Evolutionary conservation across 495 filamentous ascomycete species (phyloP), one percentile per base, ranked within the genome.

Genomic region (Penicillium simplicissimum): DNA sequence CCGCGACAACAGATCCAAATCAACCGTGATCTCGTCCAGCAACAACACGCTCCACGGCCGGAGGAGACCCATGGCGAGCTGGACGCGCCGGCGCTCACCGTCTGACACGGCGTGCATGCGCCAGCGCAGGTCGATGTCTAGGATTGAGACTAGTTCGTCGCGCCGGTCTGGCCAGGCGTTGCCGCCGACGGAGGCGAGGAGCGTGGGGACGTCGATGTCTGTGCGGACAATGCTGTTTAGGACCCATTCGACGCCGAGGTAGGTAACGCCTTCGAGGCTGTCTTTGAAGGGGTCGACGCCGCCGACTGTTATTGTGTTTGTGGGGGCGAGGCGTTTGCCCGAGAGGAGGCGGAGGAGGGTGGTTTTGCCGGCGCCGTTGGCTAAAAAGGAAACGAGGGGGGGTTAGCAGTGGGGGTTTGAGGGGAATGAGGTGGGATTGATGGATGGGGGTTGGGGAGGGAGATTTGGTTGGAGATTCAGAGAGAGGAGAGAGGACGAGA

Each of bases 351-450:
- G 93, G 45, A 99, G 89, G 35, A 99, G 87, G 3, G 95, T 98
- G 21, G 96, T 98, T 72, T 99, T 99, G 43, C 95, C 95, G 17
- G 96, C 94, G 68, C 95, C 95, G 75, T 99, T 99, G 59, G 96
- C 88, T 91, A 66, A 4, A 31, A 6, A 7, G 28, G 6, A 31
- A 31, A 0, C 2, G 28, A 7, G 4, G 28, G 3, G 3, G 28
- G 3, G 3, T 31, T 31, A 31, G 28, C 4, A 31, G 6, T 31
- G 6, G 28, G n/a, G n/a, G n/a, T n/a, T 31, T 31, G 28, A 31
- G 23, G 23, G 23, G 23, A 3, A 25, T 25, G 23, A 25, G 23
- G 23, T 25, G 23, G 23, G 23, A 25, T 25, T 25, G 23, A 25
- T 25, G n/a, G n/a, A n/a, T n/a, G n/a, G n/a, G n/a, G n/a, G 3